phyloP scores from a whole-genome alignment of 192 early-diverging fungal genomes.

The Oehlia diaphana region DNA sequence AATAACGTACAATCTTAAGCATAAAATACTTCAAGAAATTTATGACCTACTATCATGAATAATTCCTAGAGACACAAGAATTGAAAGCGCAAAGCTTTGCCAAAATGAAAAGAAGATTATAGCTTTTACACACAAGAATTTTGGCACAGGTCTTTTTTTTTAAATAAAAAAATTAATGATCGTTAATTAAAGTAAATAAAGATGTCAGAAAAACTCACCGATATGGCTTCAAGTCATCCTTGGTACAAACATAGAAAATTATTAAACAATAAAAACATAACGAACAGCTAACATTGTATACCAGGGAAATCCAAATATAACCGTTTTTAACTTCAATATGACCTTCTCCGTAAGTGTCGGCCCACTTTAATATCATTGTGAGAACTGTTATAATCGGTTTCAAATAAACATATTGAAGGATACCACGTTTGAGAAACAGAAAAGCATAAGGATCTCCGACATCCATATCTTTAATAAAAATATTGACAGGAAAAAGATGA shows the following conservation, averaged over 20 bases:
- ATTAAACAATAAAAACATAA: slow-evolving; percentile 83
- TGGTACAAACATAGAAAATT: slow-evolving; percentile 84
- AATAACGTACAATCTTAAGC: not conserved
- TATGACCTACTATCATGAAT: slow-evolving; percentile 65
- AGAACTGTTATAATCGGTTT: slow-evolving; percentile 79
- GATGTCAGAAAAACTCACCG: slow-evolving; percentile 38
- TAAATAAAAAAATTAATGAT: not conserved
- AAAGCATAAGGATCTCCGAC: slow-evolving; percentile 87
- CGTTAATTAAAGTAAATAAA: not conserved
- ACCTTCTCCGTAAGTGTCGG: slow-evolving; percentile 80
- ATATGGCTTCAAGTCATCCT: slow-evolving; percentile 69
- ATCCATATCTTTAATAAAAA: slow-evolving; percentile 73
- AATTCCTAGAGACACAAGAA: slow-evolving; percentile 73
- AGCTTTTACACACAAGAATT: slow-evolving; percentile 92
- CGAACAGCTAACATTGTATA: slow-evolving; percentile 90
- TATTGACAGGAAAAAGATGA: slow-evolving; percentile 80
- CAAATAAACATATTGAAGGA: slow-evolving; percentile 91
- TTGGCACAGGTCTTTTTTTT: slow-evolving; percentile 76
- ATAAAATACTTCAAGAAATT: slow-evolving; percentile 21
- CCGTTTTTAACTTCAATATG: slow-evolving; percentile 62
- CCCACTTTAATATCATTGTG: slow-evolving; percentile 79
- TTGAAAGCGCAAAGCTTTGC: slow-evolving; percentile 83
- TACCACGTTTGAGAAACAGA: slow-evolving; percentile 83
- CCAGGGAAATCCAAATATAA: slow-evolving; percentile 79
- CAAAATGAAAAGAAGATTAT: slow-evolving; percentile 95